Conservation (phyloP, 495 filamentous ascomycete genomes). For the Daldinia decipiens region DNA sequence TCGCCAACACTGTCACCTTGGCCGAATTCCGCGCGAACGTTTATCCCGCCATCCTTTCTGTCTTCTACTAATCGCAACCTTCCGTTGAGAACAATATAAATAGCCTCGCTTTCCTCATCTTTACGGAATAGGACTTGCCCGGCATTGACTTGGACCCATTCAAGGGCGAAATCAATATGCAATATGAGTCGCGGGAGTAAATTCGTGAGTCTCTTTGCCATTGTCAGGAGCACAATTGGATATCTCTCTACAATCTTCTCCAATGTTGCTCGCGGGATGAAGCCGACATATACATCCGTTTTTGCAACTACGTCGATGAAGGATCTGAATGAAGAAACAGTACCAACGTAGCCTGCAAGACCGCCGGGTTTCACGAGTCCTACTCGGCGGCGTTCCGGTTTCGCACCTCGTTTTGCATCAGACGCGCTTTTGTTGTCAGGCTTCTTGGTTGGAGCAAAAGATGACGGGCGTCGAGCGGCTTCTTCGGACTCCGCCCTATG, state of each 20-base stretch:
- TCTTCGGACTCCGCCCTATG: conserved; percentile 48
- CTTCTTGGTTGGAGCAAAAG: conserved; percentile 33
- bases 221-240: conserved; percentile 89
- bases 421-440: conserved; percentile 20
- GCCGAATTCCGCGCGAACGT: conserved; percentile 90
- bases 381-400: conserved; percentile 66
- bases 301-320: conserved; percentile 97
- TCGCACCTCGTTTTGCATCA: conserved; percentile 35
- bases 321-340: conserved; percentile 91
- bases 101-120: conserved; percentile 95
- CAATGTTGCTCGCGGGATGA: conserved; percentile 84
- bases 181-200: conserved; percentile 90
- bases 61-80: conserved; percentile 84
- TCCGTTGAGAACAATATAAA: conserved; percentile 97
- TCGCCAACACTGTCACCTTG: conserved; percentile 98
- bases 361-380: conserved; percentile 96
- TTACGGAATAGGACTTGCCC: conserved; percentile 95
- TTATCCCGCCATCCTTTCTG: conserved; percentile 79
- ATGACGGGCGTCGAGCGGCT: conserved; percentile 32
- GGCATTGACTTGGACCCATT: conserved; percentile 96
- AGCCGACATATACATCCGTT: conserved; percentile 98
- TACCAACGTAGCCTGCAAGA: conserved; percentile 92
- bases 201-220: conserved; percentile 93
- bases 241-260: conserved; percentile 93
- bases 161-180: conserved; percentile 96